Conservation (phyloP, 1,139 yeast species). For the Nakaseomyces kungkrabaensis region DNA sequence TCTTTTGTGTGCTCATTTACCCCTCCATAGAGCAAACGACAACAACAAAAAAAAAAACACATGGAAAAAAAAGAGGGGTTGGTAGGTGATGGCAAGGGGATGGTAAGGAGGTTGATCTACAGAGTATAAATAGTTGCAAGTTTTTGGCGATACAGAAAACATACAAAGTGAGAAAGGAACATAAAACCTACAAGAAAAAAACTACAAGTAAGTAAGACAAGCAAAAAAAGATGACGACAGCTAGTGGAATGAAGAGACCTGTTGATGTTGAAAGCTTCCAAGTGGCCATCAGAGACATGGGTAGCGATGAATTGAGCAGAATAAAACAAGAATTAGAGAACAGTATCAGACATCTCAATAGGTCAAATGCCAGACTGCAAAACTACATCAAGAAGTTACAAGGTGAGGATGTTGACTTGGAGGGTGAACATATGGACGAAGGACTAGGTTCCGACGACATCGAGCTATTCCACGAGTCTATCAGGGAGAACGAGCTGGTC, state of each 20-base stretch:
- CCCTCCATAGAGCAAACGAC: too few relatives aligned
- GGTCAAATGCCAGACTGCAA: constrained; percentile 30
- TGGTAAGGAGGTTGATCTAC: too few relatives aligned
- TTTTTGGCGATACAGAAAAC: too few relatives aligned
- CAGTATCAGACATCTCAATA: constrained; percentile 29
- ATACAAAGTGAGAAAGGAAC: too few relatives aligned
- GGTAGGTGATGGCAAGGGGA: too few relatives aligned
- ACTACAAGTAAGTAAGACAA: neutral
- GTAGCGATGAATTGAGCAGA: constrained; percentile 26
- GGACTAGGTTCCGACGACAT: constrained; percentile 25
- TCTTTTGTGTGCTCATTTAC: too few relatives aligned
- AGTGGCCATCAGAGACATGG: constrained; percentile 29
- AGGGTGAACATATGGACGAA: constrained; percentile 19
- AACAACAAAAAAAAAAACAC: too few relatives aligned
- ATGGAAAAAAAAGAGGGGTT: too few relatives aligned
- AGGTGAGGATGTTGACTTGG: constrained; percentile 16
- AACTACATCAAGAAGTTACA: constrained; percentile 24
- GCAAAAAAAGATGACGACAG: constrained; percentile 9
- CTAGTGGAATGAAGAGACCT: constrained; percentile 28
- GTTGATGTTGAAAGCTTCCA: constrained; percentile 32
- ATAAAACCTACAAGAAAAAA: constrained; percentile 2
- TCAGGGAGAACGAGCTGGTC: constrained; percentile 30
- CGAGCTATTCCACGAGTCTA: constrained; percentile 29
- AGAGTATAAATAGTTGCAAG: too few relatives aligned
- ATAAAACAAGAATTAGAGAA: constrained; percentile 25